Conservation (phyloP, 2,329 filamentous ascomycete species). For the Remersonia thermophila region DNA sequence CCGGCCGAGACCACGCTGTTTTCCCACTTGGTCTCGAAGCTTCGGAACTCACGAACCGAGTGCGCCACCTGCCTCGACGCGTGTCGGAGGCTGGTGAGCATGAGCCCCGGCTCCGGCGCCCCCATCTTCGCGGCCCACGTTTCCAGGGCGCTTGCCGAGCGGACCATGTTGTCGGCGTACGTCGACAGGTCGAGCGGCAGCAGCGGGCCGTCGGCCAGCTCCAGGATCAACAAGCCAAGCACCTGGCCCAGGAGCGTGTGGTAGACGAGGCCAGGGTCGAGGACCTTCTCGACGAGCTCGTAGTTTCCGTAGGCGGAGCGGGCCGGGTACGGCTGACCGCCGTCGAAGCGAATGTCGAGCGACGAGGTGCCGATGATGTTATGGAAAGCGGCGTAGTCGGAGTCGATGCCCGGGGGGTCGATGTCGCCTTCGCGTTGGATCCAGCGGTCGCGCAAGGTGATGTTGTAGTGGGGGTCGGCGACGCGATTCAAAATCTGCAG, state of each 20-base stretch:
- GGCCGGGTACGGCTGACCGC: conserved; percentile 52
- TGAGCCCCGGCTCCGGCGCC: no score
- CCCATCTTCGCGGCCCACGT: conserved; percentile 32
- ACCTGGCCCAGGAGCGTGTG: conserved; percentile 71
- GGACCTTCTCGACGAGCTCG: conserved; percentile 68
- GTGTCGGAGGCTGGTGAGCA: no score
- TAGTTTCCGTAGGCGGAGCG: conserved; percentile 85
- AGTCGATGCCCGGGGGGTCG: conserved; percentile 57
- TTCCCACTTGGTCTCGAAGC: conserved; percentile 71
- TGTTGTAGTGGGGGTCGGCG: conserved; percentile 57
- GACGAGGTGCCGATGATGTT: conserved; percentile 81
- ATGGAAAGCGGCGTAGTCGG: conserved; percentile 85
- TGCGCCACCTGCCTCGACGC: conserved; percentile 34
- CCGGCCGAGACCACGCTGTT: conserved; percentile 55
- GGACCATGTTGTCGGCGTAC: conserved; percentile 54
- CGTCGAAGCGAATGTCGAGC: conserved; percentile 65
- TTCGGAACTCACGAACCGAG: conserved; percentile 52
- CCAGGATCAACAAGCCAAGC: conserved; percentile 69
- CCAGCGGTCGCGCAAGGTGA: conserved; percentile 66
- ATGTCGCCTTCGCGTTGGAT: conserved; percentile 49
- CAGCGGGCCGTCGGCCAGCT: conserved; percentile 69
- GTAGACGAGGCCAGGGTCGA: conserved; percentile 73
- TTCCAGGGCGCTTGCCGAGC: conserved; percentile 55
- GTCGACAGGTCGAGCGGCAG: conserved; percentile 68
- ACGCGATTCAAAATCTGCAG: conserved; percentile 63